phyloP scores from a whole-genome alignment of 1,284 basidiomycete species.

The Bondarzewia mesenterica region DNA sequence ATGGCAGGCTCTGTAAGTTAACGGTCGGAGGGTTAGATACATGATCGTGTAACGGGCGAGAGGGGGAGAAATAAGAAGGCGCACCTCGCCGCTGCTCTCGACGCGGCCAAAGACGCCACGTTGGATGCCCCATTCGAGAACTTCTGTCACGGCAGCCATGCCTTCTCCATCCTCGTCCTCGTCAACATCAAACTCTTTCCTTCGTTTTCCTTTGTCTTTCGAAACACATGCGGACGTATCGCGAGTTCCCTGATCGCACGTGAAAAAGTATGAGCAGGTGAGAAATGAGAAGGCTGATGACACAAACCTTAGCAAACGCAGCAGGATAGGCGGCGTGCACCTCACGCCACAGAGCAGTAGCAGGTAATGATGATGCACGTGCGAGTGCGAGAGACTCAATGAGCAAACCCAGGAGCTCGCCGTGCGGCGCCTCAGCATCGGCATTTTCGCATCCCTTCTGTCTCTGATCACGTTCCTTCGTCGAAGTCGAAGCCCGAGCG shows the following conservation, averaged over 20 bases:
- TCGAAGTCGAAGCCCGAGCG: too few relatives aligned
- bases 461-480: too few relatives aligned
- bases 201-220: not conserved
- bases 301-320: not conserved
- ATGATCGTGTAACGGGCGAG: not conserved
- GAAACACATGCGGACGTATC: not conserved
- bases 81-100: slow-evolving; percentile 44
- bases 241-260: not conserved
- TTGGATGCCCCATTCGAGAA: slow-evolving; percentile 40
- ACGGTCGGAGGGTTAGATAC: not conserved
- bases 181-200: not conserved
- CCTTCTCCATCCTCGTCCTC: slow-evolving; percentile 29
- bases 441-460: not conserved
- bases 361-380: slow-evolving; percentile 58
- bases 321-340: slow-evolving; percentile 22
- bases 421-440: slow-evolving; percentile 6
- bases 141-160: slow-evolving; percentile 36
- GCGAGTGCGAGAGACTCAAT: slow-evolving; percentile 68
- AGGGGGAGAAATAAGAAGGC: not conserved
- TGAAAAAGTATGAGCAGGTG: not conserved
- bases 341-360: slow-evolving; percentile 42
- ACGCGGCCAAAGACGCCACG: slow-evolving; percentile 66
- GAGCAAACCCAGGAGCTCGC: slow-evolving; percentile 51
- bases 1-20: slow-evolving; percentile 33
- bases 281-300: not conserved